Evolutionary conservation across 2,329 filamentous ascomycete genomes (phyloP), one percentile per base, ranked within the genome.

Genomic region (Fusarium irregulare): DNA sequence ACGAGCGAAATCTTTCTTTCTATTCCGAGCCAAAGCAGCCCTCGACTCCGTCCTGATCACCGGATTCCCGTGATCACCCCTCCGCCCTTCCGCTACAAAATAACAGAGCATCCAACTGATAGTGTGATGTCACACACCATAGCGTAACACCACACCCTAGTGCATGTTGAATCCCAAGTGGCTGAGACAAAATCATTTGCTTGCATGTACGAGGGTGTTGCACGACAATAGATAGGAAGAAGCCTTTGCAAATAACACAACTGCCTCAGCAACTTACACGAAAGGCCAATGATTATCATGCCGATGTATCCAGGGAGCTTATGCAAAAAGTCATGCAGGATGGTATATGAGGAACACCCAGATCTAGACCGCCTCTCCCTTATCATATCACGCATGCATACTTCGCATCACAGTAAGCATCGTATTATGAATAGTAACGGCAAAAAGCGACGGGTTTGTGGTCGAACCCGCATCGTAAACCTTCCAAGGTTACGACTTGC

Each of bases 281-380:
- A 23, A 45, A 20, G 23, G 27, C 16, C 20, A 56, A 23, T 46
- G 30, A 12, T 23, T 40, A 49, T 48, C 50, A 49, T 55, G 58
- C 58, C 56, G 49, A 30, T 21, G 30, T 20, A 47, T 25, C 23
- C 55, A 40, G 21, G 18, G 16, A 40, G 41, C 32, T 51, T 21
- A 41, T 47, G 53, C 46, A 49, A 45, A 66, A 41, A 27, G 25
- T 48, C 34, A 34, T 54, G 51, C 48, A 60, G 41, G 54, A 30
- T 68, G 50, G 50, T 25, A 59, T 68, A 27, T 51, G 40, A 64
- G 47, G 30, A 57, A 46, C 27, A 37, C 30, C 32, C 23, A 44
- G 44, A 46, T 70, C 61, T n/a, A 49, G 61, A 70, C 57, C 63
- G 14, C 42, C 12, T 53, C 37, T n/a, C 51, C n/a, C 25, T 53